Evolutionary conservation across 257 asterid genomes (phyloP).

Genomic region (Nicotiana tabacum): DNA sequence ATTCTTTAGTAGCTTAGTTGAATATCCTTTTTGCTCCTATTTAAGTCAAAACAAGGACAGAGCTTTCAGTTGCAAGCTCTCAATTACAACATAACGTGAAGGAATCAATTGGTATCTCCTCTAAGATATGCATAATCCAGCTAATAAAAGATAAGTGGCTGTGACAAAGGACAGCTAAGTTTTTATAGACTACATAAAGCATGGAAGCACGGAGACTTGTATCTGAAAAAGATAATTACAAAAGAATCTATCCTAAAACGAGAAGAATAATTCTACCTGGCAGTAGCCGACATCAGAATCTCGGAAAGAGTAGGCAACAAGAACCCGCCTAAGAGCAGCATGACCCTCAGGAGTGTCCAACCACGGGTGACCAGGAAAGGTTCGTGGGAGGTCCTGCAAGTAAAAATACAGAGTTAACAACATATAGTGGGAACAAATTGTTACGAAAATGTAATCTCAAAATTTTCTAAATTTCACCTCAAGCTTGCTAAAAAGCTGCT

Average conservation of each 20-base stretch:
- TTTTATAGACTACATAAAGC: not conserved
- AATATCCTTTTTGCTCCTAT: not conserved
- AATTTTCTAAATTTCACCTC: not conserved
- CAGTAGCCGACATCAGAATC: conserved; percentile 99
- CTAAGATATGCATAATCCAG: not conserved
- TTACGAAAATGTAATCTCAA: not conserved
- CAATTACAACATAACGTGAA: not conserved
- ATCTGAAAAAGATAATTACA: not conserved
- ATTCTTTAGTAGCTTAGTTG: not conserved
- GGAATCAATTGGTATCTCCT: not conserved
- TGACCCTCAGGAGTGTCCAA: conserved; percentile 92
- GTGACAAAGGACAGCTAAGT: not conserved
- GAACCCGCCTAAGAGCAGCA: conserved; percentile 93
- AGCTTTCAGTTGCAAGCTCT: not conserved
- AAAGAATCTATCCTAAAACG: not conserved
- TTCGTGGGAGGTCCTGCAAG: conserved; percentile 90
- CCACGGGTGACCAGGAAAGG: conserved; percentile 99
- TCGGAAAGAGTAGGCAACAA: conserved; percentile 91
- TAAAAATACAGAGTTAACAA: not conserved
- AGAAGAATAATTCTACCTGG: conserved; percentile 49
- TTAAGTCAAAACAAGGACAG: not conserved
- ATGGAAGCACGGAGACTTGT: not conserved
- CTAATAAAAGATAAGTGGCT: not conserved
- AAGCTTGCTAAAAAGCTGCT: not conserved
- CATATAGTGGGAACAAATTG: not conserved